Evolutionary conservation across 2,329 filamentous ascomycete genomes (phyloP), one percentile per base, ranked within the genome.

Genomic region (Fusarium abutilonis): DNA sequence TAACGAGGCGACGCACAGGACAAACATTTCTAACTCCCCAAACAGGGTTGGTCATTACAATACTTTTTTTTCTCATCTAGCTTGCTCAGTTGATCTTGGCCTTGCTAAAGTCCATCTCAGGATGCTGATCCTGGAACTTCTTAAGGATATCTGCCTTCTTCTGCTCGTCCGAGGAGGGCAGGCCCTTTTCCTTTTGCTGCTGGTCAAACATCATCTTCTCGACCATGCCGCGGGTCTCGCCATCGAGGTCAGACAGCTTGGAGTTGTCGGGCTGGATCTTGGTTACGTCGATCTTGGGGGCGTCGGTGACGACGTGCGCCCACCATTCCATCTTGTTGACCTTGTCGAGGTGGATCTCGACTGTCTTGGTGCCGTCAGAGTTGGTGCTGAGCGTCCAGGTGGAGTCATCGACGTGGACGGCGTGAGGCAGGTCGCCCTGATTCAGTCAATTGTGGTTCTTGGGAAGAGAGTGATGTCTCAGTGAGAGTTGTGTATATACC

Each of bases 121-220:
- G 86, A 68, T 88, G 86, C 76, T 97, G 87, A 46, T 81, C 82
- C 85, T 97, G 90, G 79, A 99, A 98, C 81, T 96, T 92, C 79
- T 91, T 90, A 74, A 99, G 79, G 70, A 99, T 89, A 52, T 99
- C 94, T 74, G 88, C 79, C 85, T 98, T 98, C 83, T 93, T 92
- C 84, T 96, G 89, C 81, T 99, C 95, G 68, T 98, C 95, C 66
- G 92, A 96, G 11, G 89, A 93, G 42, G 93, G 92, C 77, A 90
- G 84, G 5, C 95, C 95, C 77, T 85, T 82, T 81, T 98, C 93
- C 86, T 99, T 99, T 81, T 98, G 93, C 67, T 91, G 84, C 83
- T 99, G 95, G 80, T 99, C 95, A 72, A 86, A 99, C 95, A 99
- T 99, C 95, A 99, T 99, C 86, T 99, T 99, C 87, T 99, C 95